These are phyloP conservation scores for Senecio squalidus DNA, from an alignment of 140 eudicot species.

Conservation along the genomic window DNA sequence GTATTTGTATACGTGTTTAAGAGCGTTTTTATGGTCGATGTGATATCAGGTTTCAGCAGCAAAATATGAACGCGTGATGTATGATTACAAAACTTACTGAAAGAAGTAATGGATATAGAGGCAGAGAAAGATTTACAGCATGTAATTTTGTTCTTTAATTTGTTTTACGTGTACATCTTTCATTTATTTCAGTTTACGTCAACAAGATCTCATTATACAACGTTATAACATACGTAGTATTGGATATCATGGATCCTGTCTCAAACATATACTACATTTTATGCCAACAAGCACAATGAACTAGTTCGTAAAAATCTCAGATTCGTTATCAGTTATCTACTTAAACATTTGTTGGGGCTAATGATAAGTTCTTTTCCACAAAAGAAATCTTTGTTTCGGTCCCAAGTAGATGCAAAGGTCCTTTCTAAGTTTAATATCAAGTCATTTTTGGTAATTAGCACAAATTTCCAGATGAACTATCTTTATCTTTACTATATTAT, in stretches of 20 bases:
- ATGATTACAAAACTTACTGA: background rate
- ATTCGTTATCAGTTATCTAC: too few relatives aligned
- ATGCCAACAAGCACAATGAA: too few relatives aligned
- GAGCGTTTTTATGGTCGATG: constrained; percentile 6
- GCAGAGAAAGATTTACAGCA: too few relatives aligned
- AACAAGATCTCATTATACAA: background rate
- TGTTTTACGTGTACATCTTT: background rate
- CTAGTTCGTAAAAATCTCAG: too few relatives aligned
- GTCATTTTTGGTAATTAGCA: too few relatives aligned
- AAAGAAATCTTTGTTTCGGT: too few relatives aligned
- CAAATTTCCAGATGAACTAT: too few relatives aligned
- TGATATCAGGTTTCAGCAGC: constrained; percentile 16
- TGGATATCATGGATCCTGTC: background rate
- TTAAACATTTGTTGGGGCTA: too few relatives aligned
- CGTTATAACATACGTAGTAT: background rate
- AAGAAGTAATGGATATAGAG: background rate
- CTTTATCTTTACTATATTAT: too few relatives aligned
- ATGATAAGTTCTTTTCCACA: too few relatives aligned
- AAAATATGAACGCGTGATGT: constrained; percentile 2
- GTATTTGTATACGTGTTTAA: background rate
- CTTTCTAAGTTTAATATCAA: too few relatives aligned
- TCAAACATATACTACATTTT: background rate
- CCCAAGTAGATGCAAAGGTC: too few relatives aligned
- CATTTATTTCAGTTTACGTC: background rate
- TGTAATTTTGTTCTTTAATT: background rate